phyloP scores from a whole-genome alignment of 805 yeast species.

The Lipomyces sp. region DNA sequence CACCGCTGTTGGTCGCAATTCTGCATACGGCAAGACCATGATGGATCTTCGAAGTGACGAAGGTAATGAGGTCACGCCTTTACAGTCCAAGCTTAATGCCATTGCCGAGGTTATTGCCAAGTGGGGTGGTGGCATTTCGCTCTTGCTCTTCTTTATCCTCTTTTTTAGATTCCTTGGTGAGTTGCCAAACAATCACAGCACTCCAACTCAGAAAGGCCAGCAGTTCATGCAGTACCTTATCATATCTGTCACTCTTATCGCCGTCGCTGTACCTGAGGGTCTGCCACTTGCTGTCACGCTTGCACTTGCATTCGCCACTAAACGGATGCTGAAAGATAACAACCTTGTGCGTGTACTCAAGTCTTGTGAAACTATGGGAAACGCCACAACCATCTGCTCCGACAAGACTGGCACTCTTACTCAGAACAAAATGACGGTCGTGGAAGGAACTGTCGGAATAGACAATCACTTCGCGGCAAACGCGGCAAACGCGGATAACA shows the following conservation, averaged over 20 bases:
- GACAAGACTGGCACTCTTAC: conserved; percentile 98
- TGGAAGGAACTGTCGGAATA: conserved; percentile 68
- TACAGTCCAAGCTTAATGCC: conserved; percentile 77
- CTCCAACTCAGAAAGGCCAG: conserved; percentile 79
- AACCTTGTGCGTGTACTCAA: conserved; percentile 91
- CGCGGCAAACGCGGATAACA: conserved; percentile 17
- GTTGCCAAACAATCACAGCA: conserved; percentile 55
- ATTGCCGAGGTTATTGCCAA: conserved; percentile 95
- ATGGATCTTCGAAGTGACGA: conserved; percentile 72
- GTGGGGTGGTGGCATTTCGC: conserved; percentile 86
- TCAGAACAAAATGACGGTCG: conserved; percentile 90
- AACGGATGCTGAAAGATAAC: conserved; percentile 96
- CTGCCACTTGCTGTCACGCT: conserved; percentile 95
- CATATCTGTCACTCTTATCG: conserved; percentile 88
- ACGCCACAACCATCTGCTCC: conserved; percentile 95
- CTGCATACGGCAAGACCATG: conserved; percentile 92
- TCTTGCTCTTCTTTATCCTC: conserved; percentile 76
- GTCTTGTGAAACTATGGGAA: conserved; percentile 98
- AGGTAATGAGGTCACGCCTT: conserved; percentile 84
- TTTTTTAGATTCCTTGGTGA: conserved; percentile 73
- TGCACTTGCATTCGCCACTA: conserved; percentile 96
- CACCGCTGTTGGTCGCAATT: conserved; percentile 87
- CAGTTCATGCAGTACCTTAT: conserved; percentile 83
- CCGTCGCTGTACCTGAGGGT: conserved; percentile 99
- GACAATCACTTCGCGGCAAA: conserved; percentile 49